Evolutionary conservation across 2,329 filamentous ascomycete species (phyloP), one percentile per base, ranked within the genome.

Genomic region (Ceratocystiopsis minuta): DNA sequence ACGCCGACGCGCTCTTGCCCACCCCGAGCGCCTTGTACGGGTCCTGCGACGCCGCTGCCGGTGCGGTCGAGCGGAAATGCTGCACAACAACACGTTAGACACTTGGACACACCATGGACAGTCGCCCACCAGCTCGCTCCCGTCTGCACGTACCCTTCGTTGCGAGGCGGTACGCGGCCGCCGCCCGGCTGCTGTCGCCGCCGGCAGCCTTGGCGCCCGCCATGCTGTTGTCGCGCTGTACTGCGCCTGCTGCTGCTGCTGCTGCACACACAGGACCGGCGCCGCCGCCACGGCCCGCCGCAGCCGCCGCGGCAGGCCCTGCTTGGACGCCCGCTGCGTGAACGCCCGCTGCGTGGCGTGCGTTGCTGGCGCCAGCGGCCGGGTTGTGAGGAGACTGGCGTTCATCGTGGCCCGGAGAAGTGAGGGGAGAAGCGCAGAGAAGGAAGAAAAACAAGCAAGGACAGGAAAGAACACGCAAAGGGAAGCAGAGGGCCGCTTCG

Each of bases 11-110:
- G 47, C 62, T 70, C 58, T 88, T 93, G 53, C 67, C 67, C 28
- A 98, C 84, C 14, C 90, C 90, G 24, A 98, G 76, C 4, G 82
- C 72, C 49, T 76, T 73, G 60, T 98, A 98, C 1, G 90, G 90
- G 54, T 98, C 82, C 57, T 83, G 74, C 34, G 56, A 61, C 6
- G 67, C 67, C 17, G 65, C 55, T 6, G 58, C 52, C 37, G 59
- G 60, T 37, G 60, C 55, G 37, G 78, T 79, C 18, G 75, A 72
- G 56, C 78, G 77, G 57, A 79, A 82, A 31, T 63, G 52, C 61
- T 75, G 38, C n/a, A n/a, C n/a, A n/a, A n/a, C n/a, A n/a, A 0
- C 24, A 28, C 7, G 24, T 28, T 28, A 28, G n/a, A n/a, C n/a
- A n/a, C n/a, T n/a, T n/a, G n/a, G n/a, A n/a, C n/a, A n/a, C n/a